Base-by-base conservation (phyloP, 805 yeast species). In the Ogataea sp. region DNA sequence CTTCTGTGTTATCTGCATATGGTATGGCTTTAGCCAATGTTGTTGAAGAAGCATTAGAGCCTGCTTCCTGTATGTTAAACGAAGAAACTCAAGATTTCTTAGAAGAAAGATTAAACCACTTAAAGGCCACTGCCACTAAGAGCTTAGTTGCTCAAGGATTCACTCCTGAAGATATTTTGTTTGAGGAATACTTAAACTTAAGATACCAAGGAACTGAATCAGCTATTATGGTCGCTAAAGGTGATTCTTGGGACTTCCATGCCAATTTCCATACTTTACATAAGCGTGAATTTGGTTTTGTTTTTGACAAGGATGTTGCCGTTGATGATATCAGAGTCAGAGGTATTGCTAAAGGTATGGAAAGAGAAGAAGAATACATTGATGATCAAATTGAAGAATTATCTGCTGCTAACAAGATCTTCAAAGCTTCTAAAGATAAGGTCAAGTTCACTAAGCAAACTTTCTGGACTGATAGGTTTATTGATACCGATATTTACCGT, bases 201-300 rank as follows among this genome's bases (percentile, higher is more conserved):
- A 70, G 93, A 51, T 89, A 84, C 54, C 76, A 76, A 45, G 96
- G 96, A 6, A 82, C 95, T 14, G 96, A 89, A 52, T 82, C 96
- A 2, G 79, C 82, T 29, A 61, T 89, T 45, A 82, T 88, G 83
- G 75, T 83, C 15, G 43, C 51, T 5, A 57, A 52, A 20, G 55
- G 51, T 6, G 49, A 50, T 20, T 36, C 35, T n/a, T 49, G 49
- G 49, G 61, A 64, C 20, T 74, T 70, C 49, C 50, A 56, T 14
- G 53, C 59, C 25, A 65, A 66, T 36, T 84, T 82, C 54, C 59
- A 68, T 33, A 64, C 66, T 14, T 59, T 68, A 39, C 93, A 84
- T 52, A 64, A 71, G 45, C 67, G 77, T 43, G 93, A 85, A 54
- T 85, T 83, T 60, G 90, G 89, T 0, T 84, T 84, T 54, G 50